Evolutionary conservation across 208 protist genomes (phyloP), one percentile per base, ranked within the genome.

Genomic region (Acanthamoeba sp.): DNA sequence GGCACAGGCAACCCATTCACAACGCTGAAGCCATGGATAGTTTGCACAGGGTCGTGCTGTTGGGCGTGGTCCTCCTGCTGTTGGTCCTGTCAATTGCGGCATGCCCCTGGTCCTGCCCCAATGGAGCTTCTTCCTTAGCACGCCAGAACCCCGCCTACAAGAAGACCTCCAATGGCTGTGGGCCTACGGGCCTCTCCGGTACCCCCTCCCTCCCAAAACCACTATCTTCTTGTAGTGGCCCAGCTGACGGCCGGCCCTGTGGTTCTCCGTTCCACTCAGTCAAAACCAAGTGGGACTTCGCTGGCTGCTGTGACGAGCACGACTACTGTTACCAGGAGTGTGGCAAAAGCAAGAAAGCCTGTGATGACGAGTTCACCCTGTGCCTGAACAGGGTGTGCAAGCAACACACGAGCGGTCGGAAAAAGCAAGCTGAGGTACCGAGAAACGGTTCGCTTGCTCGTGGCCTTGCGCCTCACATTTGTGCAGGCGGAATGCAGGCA

Each of bases 311-410:
- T 10, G 73, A 84, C 20, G 1, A 7, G 22, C 73, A 84, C 27
- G 73, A 84, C 36, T 9, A 29, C 10, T 84, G 73, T 29, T 84
- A 84, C 16, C 40, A 84, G 40, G 27, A 10, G 24, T 84, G 73
- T 34, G 73, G 73, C 73, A 48, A 52, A 27, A 84, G 40, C 73
- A 84, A 84, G 36, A 52, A 84, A 20, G 24, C 2, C 24, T 84
- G 73, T 32, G 73, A 84, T 36, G 73, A 84, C 1, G 73, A 2
- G 14, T 84, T 84, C 7, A 5, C 22, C 22, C 1, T 6, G 2
- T 84, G 73, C 73, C 20, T 84, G 73, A 84, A 84, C 73, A 1
- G 9, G 2, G 36, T 84, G 34, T 84, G 73, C 73, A 29, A 69
- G 10, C 7, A 32, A 12, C 27, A 36, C 29, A 52, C n/a, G n/a